A percentile compares a stretch with the other conserved stretches of the same genome.
Evolutionary conservation across 2,329 filamentous ascomycete genomes (phyloP).

Genomic region (Sporothrix euskadiensis): DNA sequence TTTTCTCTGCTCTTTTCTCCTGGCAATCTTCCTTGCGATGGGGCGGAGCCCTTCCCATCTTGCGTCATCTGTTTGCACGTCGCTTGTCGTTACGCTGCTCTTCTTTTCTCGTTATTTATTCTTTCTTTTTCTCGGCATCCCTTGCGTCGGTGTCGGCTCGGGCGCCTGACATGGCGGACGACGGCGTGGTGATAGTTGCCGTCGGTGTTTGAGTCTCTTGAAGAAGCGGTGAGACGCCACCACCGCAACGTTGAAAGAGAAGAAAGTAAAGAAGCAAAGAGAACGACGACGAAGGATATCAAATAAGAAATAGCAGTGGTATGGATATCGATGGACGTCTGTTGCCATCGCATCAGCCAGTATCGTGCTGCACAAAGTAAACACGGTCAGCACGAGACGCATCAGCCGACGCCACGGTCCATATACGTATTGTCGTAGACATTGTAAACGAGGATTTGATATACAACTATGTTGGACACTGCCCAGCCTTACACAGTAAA

Average conservation of each 20-base stretch:
- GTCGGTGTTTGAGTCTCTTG: background rate
- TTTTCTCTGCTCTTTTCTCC: slow-evolving; percentile 1
- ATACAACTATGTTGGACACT: background rate
- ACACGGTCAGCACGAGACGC: background rate
- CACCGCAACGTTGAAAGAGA: background rate
- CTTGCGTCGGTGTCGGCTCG: background rate
- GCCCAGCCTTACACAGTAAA: background rate
- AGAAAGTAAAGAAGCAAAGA: background rate
- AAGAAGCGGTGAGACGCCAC: slow-evolving; percentile 2
- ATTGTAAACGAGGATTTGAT: background rate
- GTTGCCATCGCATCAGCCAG: background rate
- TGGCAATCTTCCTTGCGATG: background rate
- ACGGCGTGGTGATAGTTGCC: background rate
- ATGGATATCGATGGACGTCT: background rate
- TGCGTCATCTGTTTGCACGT: background rate
- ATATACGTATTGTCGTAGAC: background rate
- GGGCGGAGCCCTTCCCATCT: background rate
- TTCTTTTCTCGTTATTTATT: background rate
- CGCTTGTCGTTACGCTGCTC: background rate
- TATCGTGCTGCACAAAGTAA: background rate
- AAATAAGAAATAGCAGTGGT: background rate
- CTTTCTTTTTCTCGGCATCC: slow-evolving; percentile 1
- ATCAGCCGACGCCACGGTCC: background rate
- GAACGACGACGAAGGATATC: background rate
- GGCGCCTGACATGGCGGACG: background rate